phyloP scores from a whole-genome alignment of 331 rosid species.

The Malus hybrid region DNA sequence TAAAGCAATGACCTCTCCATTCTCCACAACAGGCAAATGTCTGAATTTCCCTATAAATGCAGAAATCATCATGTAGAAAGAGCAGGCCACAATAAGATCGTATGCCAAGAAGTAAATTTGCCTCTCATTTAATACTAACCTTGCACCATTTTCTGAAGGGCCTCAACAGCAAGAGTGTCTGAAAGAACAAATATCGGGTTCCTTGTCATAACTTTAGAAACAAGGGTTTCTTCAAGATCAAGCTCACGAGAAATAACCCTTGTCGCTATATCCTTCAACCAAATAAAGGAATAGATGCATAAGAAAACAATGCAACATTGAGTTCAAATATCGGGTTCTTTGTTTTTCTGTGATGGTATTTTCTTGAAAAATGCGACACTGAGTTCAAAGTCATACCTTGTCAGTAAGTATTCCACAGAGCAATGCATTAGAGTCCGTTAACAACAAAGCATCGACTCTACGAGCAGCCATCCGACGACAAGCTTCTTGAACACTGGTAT shows the following conservation, averaged over 20 bases:
- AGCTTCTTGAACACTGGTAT: slow-evolving; percentile 66
- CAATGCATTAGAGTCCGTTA: slow-evolving; percentile 87
- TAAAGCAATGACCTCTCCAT: slow-evolving; percentile 92
- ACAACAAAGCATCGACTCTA: slow-evolving; percentile 79
- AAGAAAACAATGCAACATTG: not conserved
- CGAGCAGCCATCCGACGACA: slow-evolving; percentile 94
- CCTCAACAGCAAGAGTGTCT: slow-evolving; percentile 95
- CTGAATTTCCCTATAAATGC: slow-evolving; percentile 74
- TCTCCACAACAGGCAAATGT: slow-evolving; percentile 98
- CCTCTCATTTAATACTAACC: slow-evolving; percentile 40
- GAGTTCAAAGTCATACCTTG: slow-evolving; percentile 46
- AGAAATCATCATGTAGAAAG: slow-evolving; percentile 18
- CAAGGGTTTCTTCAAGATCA: slow-evolving; percentile 73
- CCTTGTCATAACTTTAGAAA: slow-evolving; percentile 89
- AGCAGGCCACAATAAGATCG: not conserved
- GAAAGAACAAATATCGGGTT: slow-evolving; percentile 89
- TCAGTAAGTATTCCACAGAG: slow-evolving; percentile 98
- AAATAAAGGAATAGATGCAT: slow-evolving; percentile 8
- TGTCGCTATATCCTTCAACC: slow-evolving; percentile 76
- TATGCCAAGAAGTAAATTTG: not conserved
- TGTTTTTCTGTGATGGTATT: not conserved
- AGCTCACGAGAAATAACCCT: slow-evolving; percentile 78
- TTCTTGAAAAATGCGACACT: not conserved
- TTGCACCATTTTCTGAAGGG: slow-evolving; percentile 99
- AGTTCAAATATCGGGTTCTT: not conserved